Evolutionary conservation across 2,329 filamentous ascomycete species (phyloP).

Genomic region (Diaporthe sp.): DNA sequence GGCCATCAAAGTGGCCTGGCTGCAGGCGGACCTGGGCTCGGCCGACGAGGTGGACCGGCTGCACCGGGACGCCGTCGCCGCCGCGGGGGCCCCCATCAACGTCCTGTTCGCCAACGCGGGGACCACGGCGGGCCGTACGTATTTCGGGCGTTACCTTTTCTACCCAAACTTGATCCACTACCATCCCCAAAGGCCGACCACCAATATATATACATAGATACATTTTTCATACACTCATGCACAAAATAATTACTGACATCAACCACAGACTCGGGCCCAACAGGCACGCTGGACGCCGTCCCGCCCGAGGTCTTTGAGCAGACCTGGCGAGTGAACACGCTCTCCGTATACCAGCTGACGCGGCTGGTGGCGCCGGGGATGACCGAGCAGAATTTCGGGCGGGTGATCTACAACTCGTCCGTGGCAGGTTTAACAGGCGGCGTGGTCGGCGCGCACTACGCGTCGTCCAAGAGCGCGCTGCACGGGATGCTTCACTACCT

Average conservation of each 20-base stretch:
- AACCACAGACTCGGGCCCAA: slow-evolving; percentile 16
- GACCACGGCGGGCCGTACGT: slow-evolving; percentile 21
- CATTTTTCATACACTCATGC: too few species aligned
- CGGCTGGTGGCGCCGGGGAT: slow-evolving; percentile 29
- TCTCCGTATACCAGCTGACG: slow-evolving; percentile 34
- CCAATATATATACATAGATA: not conserved
- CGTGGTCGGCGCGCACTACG: slow-evolving; percentile 38
- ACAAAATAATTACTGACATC: not conserved
- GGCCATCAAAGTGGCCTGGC: slow-evolving; percentile 27
- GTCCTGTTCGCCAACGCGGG: slow-evolving; percentile 40
- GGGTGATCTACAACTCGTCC: slow-evolving; percentile 35
- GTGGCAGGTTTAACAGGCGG: slow-evolving; percentile 38
- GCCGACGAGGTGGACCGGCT: slow-evolving; percentile 2
- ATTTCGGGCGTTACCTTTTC: too few species aligned
- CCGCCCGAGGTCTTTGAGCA: slow-evolving; percentile 31
- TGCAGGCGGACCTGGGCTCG: slow-evolving; percentile 35
- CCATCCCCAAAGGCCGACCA: too few species aligned
- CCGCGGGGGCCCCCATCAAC: slow-evolving; percentile 29
- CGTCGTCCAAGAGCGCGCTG: slow-evolving; percentile 35
- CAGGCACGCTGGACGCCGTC: slow-evolving; percentile 29
- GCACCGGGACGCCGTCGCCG: slow-evolving; percentile 4
- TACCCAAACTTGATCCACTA: too few species aligned
- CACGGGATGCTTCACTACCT: slow-evolving; percentile 35
- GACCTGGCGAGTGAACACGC: slow-evolving; percentile 38
- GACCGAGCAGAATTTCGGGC: slow-evolving; percentile 21